Evolutionary conservation across 2,329 filamentous ascomycete genomes (phyloP), one percentile per base, ranked within the genome.

Genomic region (Reticulascus tulasneorum): DNA sequence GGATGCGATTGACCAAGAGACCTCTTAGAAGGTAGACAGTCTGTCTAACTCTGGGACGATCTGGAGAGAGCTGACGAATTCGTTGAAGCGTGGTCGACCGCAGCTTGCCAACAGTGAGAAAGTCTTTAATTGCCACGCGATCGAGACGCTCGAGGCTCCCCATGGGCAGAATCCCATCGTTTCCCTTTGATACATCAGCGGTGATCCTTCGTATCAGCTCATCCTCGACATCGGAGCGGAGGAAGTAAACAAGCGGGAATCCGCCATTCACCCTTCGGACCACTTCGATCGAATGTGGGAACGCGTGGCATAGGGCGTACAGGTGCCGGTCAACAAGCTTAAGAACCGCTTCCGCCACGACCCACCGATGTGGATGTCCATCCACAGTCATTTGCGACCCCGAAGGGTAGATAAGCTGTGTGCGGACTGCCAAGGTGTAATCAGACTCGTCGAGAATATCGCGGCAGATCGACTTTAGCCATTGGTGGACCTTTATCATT

Each of bases 371-470:
- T 0, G 75, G 72, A 32, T 75, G 66, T 0, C 71, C 71, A 29
- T 81, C 75, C 0, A 81, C 56, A 0, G 62, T 44, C 7, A 60
- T 53, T 23, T 74, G 67, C 0, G 59, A 36, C 0, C 77, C 76
- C 6, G 66, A 69, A 0, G 75, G 74, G 28, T 80, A 80, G 4
- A 79, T 75, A 0, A 81, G 53, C 39, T 81, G 74, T 0, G 72
- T 77, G 22, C 67, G 69, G 0, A 71, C 63, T 0, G 68, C 67
- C 1, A 81, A 52, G 0, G 71, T 78, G 24, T 71, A 64, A 41
- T 80, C 76, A 3, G 69, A 81, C 47, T 86, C 82, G 42, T 86
- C 82, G 0, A 86, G 55, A 0, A 86, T 63, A 47, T 86, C 81
- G 0, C 80, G 67, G 4, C 67, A 73, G 2, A 60, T 48, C 0